These are phyloP conservation scores for Ceratocystis lukuohia DNA, from an alignment of 2,329 filamentous ascomycete species.

Conservation along the genomic window DNA sequence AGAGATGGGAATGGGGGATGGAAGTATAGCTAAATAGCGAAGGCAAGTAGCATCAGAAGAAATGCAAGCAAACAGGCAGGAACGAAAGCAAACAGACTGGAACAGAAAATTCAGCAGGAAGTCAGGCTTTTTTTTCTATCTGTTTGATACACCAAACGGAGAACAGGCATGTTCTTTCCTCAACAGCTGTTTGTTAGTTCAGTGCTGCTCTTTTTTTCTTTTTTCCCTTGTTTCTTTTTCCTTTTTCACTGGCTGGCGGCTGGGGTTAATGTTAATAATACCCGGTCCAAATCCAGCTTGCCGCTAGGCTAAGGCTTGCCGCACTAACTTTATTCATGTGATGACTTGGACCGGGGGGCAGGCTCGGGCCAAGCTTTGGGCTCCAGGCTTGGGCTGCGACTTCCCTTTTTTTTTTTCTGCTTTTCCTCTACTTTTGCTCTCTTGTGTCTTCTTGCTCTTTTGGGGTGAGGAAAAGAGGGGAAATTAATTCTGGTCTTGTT, in stretches of 20 bases:
- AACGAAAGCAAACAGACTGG: background rate
- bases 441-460: background rate
- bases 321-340: conserved; percentile 6
- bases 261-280: too few species aligned
- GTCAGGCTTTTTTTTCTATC: too few species aligned
- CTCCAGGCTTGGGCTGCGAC: background rate
- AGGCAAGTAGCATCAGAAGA: background rate
- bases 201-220: too few species aligned
- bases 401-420: background rate
- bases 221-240: too few species aligned
- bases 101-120: too few species aligned
- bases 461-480: background rate
- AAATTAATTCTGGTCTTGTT: too few species aligned
- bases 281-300: too few species aligned
- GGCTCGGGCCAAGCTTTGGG: background rate
- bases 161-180: too few species aligned
- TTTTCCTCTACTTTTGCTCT: background rate
- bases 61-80: background rate
- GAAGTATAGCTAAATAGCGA: background rate
- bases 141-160: too few species aligned
- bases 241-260: background rate
- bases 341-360: background rate
- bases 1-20: background rate
- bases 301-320: background rate
- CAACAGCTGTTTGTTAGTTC: too few species aligned